Base-by-base conservation (phyloP, 768 basidiomycete species). In the Mycena rosella region DNA sequence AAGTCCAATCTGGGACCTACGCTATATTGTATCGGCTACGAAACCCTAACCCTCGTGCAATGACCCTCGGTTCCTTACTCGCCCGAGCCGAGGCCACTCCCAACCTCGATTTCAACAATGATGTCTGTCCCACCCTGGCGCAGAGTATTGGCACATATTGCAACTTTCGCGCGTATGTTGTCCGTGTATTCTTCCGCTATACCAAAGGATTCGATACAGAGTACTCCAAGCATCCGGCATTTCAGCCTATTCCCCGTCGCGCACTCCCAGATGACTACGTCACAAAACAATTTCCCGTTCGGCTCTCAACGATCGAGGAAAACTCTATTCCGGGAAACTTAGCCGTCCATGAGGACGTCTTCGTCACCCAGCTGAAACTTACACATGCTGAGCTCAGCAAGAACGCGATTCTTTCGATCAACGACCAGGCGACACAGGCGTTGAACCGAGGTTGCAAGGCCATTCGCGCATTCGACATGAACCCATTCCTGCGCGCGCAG, bases 1-100 rank as follows among this genome's bases (percentile, higher is more conserved):
- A 74, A 34, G 74, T 73, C 3, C 68, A 71, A 9, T 72, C 70
- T 1, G 72, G 72, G 0, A 76, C 72, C 0, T 60, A 69, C 20
- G 62, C 64, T 1, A 36, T 73, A 17, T 15, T 75, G 0, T 75
- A 75, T 36, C 42, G 27, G 5, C 60, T 74, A 6, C 45, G 44
- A 8, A 72, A 74, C 36, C 55, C 49, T 2, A 20, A 13, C 1
- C 15, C 14, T 6, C 52, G 58, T 34, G 29, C 59, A 29, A 69
- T 69, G 68, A 51, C 54, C 20, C 40, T 69, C 2, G 68, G 57
- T 2, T 63, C 63, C 1, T 53, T 69, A 7, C 58, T 69, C 42
- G 22, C 36, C 26, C 40, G 58, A 0, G 57, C 59, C 49, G 29
- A 53, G 7, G 4, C 13, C 5, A 13, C 30, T 2, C 2, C 18